phyloP scores from a whole-genome alignment of 1,139 yeast genomes.

The Saccharomycopsis crataegensis region DNA sequence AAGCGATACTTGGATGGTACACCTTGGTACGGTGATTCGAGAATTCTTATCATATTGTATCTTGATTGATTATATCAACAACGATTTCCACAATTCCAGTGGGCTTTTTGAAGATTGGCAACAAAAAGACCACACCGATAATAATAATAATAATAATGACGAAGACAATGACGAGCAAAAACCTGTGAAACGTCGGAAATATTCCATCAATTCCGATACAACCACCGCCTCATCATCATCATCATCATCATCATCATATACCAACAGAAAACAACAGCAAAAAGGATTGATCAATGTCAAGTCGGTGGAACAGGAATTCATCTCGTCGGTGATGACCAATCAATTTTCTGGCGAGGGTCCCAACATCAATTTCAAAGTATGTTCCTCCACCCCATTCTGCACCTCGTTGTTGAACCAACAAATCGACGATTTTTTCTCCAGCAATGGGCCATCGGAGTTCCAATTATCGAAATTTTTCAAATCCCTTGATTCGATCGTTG shows the following conservation, averaged over 20 bases:
- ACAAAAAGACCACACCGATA: not conserved
- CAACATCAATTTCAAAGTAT: no score
- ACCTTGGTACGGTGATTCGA: not conserved
- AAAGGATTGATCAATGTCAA: not conserved
- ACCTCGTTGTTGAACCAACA: no score
- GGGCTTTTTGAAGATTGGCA: no score
- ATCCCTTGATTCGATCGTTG: constrained; percentile 4
- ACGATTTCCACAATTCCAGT: not conserved
- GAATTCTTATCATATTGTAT: constrained; percentile 6
- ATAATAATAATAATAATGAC: not conserved
- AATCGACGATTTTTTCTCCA: no score
- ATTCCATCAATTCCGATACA: not conserved
- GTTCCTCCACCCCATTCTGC: no score
- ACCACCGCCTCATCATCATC: not conserved
- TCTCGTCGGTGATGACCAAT: not conserved
- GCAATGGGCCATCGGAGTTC: no score
- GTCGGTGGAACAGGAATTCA: constrained; percentile 10
- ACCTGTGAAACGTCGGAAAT: not conserved
- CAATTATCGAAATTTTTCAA: not conserved
- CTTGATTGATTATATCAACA: constrained; percentile 4
- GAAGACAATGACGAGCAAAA: not conserved
- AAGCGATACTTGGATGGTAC: not conserved
- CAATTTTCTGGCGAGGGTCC: no score
- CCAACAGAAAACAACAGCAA: no score
- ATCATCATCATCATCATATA: not conserved